Evolutionary conservation across 1,284 basidiomycete species (phyloP).

Genomic region (Sphaerobolus stellatus): DNA sequence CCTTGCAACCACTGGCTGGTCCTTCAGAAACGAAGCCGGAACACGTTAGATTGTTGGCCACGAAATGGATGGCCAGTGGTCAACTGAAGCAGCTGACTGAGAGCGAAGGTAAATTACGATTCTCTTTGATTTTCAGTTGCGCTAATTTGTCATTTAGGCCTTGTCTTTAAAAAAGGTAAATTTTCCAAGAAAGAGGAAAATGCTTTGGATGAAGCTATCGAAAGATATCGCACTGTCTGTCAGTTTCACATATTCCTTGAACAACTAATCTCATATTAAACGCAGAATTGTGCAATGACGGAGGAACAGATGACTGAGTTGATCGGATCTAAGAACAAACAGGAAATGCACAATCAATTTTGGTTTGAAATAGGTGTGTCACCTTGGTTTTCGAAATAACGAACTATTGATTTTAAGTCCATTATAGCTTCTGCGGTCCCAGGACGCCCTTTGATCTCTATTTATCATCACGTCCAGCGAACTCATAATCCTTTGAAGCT

Average conservation of each 20-base stretch:
- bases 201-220: conserved; percentile 61
- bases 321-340: conserved; percentile 65
- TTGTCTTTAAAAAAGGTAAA: conserved; percentile 81
- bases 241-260: conserved; percentile 2
- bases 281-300: conserved; percentile 47
- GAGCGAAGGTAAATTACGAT: conserved; percentile 52
- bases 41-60: conserved; percentile 49
- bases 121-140: conserved; percentile 2
- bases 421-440: conserved; percentile 62
- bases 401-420: conserved; percentile 13
- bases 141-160: conserved; percentile 43
- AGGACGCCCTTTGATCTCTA: conserved; percentile 72
- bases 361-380: conserved; percentile 72
- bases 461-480: conserved; percentile 78
- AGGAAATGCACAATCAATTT: conserved; percentile 60
- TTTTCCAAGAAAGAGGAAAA: conserved; percentile 76
- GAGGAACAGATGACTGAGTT: conserved; percentile 57
- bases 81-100: conserved; percentile 67
- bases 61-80: conserved; percentile 68
- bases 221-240: conserved; percentile 59
- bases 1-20: too few species aligned
- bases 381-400: conserved; percentile 5
- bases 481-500: conserved; percentile 62
- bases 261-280: too few species aligned
- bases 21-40: neutral